Conservation (phyloP, 352 stramenopile genomes). For the Phytophthora lateralis region DNA sequence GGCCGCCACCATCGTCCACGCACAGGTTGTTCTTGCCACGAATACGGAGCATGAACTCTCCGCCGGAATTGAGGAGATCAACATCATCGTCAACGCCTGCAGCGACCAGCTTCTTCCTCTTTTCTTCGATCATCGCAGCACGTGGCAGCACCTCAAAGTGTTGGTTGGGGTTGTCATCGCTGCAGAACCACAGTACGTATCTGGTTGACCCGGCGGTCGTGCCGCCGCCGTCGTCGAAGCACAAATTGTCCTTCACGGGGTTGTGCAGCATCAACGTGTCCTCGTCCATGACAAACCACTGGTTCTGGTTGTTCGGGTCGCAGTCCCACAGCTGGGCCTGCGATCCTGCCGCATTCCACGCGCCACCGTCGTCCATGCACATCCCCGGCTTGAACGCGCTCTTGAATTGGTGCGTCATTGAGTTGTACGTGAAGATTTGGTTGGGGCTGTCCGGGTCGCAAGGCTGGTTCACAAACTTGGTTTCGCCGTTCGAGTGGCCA, state of each 20-base stretch:
- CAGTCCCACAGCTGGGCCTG: conserved; percentile 15
- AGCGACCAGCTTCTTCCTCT: conserved; percentile 20
- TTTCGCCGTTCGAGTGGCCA: conserved; percentile 2
- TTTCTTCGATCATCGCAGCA: conserved; percentile 10
- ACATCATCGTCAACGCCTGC: conserved; percentile 22
- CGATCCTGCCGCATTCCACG: conserved; percentile 5
- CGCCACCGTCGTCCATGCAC: conserved; percentile 17
- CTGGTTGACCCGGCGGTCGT: conserved; percentile 6
- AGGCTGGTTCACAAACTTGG: conserved; percentile 20
- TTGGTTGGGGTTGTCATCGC: conserved; percentile 30
- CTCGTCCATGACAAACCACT: conserved; percentile 31
- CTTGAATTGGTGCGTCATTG: conserved; percentile 14
- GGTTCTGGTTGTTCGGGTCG: conserved; percentile 16
- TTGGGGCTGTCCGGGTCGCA: conserved; percentile 41
- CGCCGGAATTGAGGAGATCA: conserved; percentile 21
- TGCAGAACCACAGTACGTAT: conserved; percentile 15
- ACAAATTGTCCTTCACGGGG: conserved; percentile 34
- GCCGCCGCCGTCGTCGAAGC: conserved; percentile 34
- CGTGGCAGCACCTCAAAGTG: conserved; percentile 39
- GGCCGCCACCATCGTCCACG: conserved; percentile 37
- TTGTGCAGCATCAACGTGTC: conserved; percentile 29
- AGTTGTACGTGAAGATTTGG: conserved; percentile 39
- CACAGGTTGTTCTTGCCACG: conserved; percentile 37
- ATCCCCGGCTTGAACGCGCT: conserved; percentile 10
- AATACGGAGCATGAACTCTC: conserved; percentile 25